These are phyloP conservation scores for Lomentospora prolificans DNA, from an alignment of 2,329 filamentous ascomycete genomes.

Conservation along the genomic window DNA sequence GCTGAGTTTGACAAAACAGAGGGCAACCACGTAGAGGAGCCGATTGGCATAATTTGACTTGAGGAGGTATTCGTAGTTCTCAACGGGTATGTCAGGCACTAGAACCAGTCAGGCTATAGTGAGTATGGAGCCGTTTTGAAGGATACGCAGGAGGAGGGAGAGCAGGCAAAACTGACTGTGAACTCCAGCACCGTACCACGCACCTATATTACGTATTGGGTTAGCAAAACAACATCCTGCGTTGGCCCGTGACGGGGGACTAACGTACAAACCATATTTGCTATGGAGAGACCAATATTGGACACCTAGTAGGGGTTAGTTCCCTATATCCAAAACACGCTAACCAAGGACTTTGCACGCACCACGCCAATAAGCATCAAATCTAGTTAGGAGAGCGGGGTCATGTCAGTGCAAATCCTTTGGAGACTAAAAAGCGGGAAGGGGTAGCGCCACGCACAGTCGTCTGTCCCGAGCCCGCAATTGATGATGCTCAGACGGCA, in stretches of 20 bases:
- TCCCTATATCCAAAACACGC: background rate
- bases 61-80: background rate
- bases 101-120: background rate
- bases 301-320: background rate
- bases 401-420: background rate
- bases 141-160: background rate
- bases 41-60: conserved; percentile 2
- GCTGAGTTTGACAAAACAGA: background rate
- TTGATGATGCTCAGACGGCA: background rate
- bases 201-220: background rate
- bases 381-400: background rate
- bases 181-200: background rate
- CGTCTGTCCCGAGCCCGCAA: background rate
- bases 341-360: background rate
- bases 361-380: background rate
- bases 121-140: background rate
- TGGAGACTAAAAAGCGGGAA: background rate
- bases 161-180: background rate
- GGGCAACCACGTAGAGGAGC: background rate
- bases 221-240: background rate
- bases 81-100: background rate
- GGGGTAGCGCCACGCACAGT: background rate
- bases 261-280: background rate
- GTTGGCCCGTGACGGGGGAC: background rate
- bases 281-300: background rate